Percentiles rank a stretch among this genome's conserved stretches.
Evolutionary conservation across 805 yeast genomes (phyloP).

Genomic region (Torulaspora microellipsoides): DNA sequence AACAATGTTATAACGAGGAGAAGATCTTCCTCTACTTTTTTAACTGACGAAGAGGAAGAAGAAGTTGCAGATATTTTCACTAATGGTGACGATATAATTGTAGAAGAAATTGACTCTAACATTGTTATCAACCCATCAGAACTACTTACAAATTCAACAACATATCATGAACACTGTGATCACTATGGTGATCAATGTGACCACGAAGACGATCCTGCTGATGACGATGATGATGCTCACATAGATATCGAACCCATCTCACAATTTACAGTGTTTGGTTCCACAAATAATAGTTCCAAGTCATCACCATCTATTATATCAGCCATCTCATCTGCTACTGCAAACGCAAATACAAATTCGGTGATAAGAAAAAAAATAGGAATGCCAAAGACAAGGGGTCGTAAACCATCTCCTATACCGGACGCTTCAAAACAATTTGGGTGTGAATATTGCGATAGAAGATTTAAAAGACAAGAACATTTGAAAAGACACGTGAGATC

Average conservation of each 20-base stretch:
- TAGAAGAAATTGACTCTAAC: constrained; percentile 15
- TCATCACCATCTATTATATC: constrained; percentile 4
- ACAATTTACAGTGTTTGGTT: constrained; percentile 9
- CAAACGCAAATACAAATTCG: constrained; percentile 4
- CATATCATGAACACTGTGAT: constrained; percentile 1
- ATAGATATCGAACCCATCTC: constrained; percentile 10
- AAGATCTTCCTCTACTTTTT: background rate
- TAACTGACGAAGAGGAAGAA: background rate
- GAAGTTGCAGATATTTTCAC: background rate
- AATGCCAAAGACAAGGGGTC: constrained; percentile 50
- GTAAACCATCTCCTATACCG: constrained; percentile 58
- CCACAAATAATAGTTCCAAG: background rate
- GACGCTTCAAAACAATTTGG: constrained; percentile 55
- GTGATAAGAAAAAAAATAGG: constrained; percentile 19
- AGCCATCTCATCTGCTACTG: background rate
- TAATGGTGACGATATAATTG: constrained; percentile 4
- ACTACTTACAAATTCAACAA: constrained; percentile 5
- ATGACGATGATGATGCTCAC: constrained; percentile 6
- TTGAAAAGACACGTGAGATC: constrained; percentile 69
- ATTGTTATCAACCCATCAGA: constrained; percentile 16
- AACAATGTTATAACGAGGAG: background rate
- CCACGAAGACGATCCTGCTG: constrained; percentile 5
- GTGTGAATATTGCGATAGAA: constrained; percentile 59
- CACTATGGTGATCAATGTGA: constrained; percentile 4
- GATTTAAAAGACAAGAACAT: constrained; percentile 74